These are phyloP conservation scores for Bryoerythrophyllum caledonicum DNA, from an alignment of 225 moss, liverwort and hornwort genomes.

Conservation along the genomic window DNA sequence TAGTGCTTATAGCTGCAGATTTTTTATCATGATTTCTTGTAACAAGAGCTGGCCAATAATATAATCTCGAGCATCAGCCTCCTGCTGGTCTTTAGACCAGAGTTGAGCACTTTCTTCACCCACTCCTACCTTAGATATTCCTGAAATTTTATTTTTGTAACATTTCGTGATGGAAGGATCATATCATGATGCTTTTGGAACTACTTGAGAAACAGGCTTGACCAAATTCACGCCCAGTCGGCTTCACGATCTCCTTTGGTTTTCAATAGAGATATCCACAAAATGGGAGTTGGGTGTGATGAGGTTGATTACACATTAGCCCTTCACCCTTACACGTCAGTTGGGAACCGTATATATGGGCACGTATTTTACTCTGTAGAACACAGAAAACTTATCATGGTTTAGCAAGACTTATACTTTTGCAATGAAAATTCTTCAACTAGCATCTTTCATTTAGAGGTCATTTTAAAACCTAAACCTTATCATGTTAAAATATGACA, in stretches of 20 bases:
- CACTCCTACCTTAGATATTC: neutral
- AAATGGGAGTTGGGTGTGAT: no score
- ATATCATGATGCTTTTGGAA: neutral
- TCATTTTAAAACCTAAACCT: no score
- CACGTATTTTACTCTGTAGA: no score
- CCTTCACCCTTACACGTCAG: no score
- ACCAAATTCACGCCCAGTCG: neutral
- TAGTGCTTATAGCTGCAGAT: neutral
- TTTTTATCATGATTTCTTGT: neutral
- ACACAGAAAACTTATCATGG: no score
- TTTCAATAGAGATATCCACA: neutral
- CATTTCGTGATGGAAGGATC: neutral
- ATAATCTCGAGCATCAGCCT: neutral
- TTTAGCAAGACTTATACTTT: no score
- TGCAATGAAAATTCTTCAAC: no score
- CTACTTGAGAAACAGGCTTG: neutral
- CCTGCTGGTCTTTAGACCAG: neutral
- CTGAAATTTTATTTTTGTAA: no score
- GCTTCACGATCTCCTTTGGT: neutral
- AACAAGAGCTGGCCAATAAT: neutral
- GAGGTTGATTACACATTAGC: no score
- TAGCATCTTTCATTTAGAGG: no score
- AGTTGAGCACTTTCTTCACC: neutral
- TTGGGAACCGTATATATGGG: no score
- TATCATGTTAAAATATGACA: no score